These are phyloP conservation scores for Jacaranda mimosifolia DNA, from an alignment of 257 asterid genomes.

Conservation along the genomic window DNA sequence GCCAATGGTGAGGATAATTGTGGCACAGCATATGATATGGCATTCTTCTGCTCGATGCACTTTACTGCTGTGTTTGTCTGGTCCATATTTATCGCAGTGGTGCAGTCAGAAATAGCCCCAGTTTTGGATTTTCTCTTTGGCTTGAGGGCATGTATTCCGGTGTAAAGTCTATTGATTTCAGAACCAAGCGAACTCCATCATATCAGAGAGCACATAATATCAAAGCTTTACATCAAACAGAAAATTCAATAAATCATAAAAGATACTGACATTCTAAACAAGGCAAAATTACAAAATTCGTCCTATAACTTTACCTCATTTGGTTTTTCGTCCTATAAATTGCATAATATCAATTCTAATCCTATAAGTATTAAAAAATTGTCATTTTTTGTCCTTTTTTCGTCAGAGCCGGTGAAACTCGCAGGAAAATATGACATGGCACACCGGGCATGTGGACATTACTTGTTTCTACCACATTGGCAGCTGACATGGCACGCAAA, in stretches of 20 bases:
- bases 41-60: conserved; percentile 62
- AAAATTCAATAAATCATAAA: background rate
- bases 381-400: no score
- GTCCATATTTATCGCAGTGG: conserved; percentile 66
- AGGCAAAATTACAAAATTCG: no score
- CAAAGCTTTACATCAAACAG: background rate
- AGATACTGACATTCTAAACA: background rate
- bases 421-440: no score
- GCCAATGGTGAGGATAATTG: conserved; percentile 62
- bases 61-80: conserved; percentile 62
- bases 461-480: no score
- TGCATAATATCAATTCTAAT: no score
- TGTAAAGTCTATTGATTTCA: conserved; percentile 61
- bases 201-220: background rate
- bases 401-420: no score
- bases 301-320: no score
- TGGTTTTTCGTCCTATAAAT: no score
- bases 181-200: no score
- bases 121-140: conserved; percentile 75
- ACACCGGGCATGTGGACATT: no score
- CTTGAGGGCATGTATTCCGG: conserved; percentile 86
- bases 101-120: conserved; percentile 74
- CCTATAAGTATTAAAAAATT: no score
- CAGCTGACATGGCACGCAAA: no score
- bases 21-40: conserved; percentile 49